Percentiles rank a stretch among this genome's conserved stretches.
Evolutionary conservation across 2,329 filamentous ascomycete genomes (phyloP).

Genomic region (Aspergillus felis): DNA sequence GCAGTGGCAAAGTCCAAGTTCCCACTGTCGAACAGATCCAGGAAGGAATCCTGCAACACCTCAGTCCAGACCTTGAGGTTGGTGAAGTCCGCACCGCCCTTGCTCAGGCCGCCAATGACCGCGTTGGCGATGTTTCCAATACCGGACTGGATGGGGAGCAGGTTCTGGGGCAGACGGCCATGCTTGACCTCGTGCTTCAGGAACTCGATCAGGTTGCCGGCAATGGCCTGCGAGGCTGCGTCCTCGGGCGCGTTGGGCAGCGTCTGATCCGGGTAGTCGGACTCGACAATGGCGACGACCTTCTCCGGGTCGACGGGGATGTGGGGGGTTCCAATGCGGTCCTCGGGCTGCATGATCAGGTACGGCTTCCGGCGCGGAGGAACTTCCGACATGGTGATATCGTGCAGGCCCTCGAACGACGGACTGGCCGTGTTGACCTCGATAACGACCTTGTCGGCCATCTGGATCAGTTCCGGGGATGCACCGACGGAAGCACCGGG

Average conservation of each 20-base stretch:
- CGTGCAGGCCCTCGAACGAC: constrained; percentile 82
- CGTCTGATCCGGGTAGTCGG: constrained; percentile 75
- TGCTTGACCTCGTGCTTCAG: constrained; percentile 79
- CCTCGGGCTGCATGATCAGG: constrained; percentile 78
- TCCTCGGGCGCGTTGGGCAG: constrained; percentile 73
- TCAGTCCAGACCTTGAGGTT: constrained; percentile 93
- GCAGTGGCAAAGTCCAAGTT: constrained; percentile 86
- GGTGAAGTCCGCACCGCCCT: constrained; percentile 70
- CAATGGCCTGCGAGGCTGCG: constrained; percentile 67
- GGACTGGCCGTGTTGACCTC: constrained; percentile 86
- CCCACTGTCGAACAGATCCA: constrained; percentile 86
- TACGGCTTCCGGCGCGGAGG: constrained; percentile 80
- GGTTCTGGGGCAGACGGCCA: constrained; percentile 70
- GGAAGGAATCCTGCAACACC: constrained; percentile 87
- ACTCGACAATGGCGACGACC: constrained; percentile 80
- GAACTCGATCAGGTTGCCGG: constrained; percentile 75
- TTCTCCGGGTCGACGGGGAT: constrained; percentile 82
- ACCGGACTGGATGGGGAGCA: constrained; percentile 79
- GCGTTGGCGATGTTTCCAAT: constrained; percentile 94
- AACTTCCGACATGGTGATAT: constrained; percentile 84
- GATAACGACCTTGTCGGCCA: constrained; percentile 89
- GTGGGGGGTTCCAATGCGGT: constrained; percentile 76
- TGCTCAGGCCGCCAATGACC: constrained; percentile 76
- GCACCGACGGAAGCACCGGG: constrained; percentile 83
- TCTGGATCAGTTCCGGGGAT: constrained; percentile 79